Base-by-base conservation (phyloP, 2,329 filamentous ascomycete genomes). In the Colletotrichum scovillei region DNA sequence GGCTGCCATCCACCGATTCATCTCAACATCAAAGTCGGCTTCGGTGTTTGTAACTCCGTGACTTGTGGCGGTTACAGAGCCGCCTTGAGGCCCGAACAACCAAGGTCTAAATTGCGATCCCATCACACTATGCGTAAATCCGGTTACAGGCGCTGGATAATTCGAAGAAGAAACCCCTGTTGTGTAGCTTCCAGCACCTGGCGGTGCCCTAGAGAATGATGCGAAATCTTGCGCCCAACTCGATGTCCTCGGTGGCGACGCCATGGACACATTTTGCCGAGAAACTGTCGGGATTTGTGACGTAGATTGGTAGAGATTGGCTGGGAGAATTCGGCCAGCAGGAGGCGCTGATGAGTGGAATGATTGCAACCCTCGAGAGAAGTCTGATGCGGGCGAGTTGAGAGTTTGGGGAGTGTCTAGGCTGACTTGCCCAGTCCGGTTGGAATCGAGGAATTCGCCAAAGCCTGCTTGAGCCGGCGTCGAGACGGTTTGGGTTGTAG, bases 21-120 rank as follows among this genome's bases (percentile, higher is more conserved):
- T 83, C 55, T 86, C 84, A 49, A 80, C 74, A 62, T 84, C 80
- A 42, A 86, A 85, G n/a, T 84, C 82, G 16, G 79, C 75, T 60
- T 81, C 79, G 5, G 75, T 75, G 2, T 22, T 53, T n/a, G 28
- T 26, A 22, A 38, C 24, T 24, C 9, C 35, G 32, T 57, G 24
- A 32, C 30, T 38, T 7, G 16, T 52, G 6, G 32, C n/a, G 24
- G 58, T 14, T 8, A 35, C 32, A 26, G 24, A 35, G n/a, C 35
- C 32, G 30, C 8, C 28, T 4, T 52, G 22, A 5, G 46, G 12
- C 26, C 60, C 30, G 14, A 60, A 57, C 8, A 57, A 49, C 16
- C 35, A 57, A 9, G 35, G n/a, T 26, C 59, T 19, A 8, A 26
- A 32, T 16, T 62, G 35, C 8, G 52, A 12, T 2, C 5, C 19